Evolutionary conservation across 345 rosid genomes (phyloP).

Genomic region (Noccaea bulbosa): DNA sequence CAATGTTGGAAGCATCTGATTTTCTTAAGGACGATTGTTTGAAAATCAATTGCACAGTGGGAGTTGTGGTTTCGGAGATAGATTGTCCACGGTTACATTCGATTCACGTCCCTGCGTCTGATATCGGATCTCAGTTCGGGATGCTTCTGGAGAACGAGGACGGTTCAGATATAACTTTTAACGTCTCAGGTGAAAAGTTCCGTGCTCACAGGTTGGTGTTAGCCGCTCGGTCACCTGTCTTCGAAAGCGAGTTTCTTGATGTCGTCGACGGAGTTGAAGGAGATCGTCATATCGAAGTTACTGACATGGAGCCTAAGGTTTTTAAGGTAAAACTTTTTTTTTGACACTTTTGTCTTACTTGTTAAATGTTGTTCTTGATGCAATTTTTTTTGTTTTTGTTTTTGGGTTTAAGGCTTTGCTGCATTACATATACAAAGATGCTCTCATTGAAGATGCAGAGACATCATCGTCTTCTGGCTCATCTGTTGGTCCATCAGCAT

Average conservation of each 20-base stretch:
- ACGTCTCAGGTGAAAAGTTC: slow-evolving; percentile 74
- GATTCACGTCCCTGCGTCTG: slow-evolving; percentile 86
- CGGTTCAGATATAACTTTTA: slow-evolving; percentile 73
- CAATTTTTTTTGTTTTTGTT: background rate
- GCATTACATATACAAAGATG: slow-evolving; percentile 77
- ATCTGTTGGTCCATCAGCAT: slow-evolving; percentile 52
- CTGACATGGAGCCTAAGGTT: slow-evolving; percentile 84
- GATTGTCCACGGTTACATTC: slow-evolving; percentile 82
- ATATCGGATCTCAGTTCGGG: slow-evolving; percentile 81
- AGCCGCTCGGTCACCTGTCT: slow-evolving; percentile 84
- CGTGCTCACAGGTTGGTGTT: slow-evolving; percentile 84
- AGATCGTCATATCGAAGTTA: slow-evolving; percentile 53
- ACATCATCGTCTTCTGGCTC: slow-evolving; percentile 52
- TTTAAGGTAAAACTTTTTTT: slow-evolving; percentile 61
- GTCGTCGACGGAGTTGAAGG: slow-evolving; percentile 54
- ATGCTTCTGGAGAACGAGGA: slow-evolving; percentile 82
- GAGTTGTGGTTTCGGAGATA: slow-evolving; percentile 87
- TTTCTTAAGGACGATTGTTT: slow-evolving; percentile 89
- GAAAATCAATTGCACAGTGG: slow-evolving; percentile 88
- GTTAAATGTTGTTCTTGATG: background rate
- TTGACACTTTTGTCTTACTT: slow-evolving; percentile 6
- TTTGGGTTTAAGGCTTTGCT: slow-evolving; percentile 66
- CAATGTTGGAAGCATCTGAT: slow-evolving; percentile 78
- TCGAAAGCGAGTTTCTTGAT: slow-evolving; percentile 70
- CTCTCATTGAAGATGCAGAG: slow-evolving; percentile 74